A percentile compares a stretch with the other conserved stretches of the same genome.
Evolutionary conservation across 768 basidiomycete species (phyloP).

Genomic region (Xanthoconium purpureum): DNA sequence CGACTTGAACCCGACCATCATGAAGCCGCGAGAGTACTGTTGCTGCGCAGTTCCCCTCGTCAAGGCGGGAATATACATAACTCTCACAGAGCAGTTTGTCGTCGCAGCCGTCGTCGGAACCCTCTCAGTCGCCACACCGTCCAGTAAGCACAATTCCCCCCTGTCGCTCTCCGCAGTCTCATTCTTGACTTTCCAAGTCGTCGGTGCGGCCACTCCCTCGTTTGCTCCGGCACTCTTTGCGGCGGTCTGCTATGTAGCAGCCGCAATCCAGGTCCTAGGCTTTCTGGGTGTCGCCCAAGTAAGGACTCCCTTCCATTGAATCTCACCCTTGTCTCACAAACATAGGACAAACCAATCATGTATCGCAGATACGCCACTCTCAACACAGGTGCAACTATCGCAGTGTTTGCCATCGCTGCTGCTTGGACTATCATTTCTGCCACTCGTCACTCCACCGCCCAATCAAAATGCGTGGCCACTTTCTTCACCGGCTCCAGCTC

Average conservation of each 20-base stretch:
- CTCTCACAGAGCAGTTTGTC: constrained; percentile 73
- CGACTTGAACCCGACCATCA: constrained; percentile 21
- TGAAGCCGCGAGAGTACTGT: constrained; percentile 85
- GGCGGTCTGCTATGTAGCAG: constrained; percentile 71
- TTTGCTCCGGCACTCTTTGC: constrained; percentile 75
- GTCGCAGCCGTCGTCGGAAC: constrained; percentile 66
- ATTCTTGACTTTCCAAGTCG: constrained; percentile 49
- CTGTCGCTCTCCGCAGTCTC: constrained; percentile 1
- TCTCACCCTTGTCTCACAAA: constrained; percentile 2
- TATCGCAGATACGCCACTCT: constrained; percentile 70
- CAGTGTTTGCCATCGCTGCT: constrained; percentile 72
- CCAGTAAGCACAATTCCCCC: constrained; percentile 50
- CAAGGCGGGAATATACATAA: constrained; percentile 85
- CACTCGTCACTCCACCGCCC: constrained; percentile 67
- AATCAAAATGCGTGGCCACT: constrained; percentile 56
- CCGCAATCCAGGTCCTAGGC: constrained; percentile 75
- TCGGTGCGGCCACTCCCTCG: constrained; percentile 80
- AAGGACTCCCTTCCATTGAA: background rate
- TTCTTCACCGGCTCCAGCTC: constrained; percentile 48
- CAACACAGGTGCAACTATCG: constrained; percentile 51
- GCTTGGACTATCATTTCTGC: constrained; percentile 84
- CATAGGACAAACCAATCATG: constrained; percentile 62
- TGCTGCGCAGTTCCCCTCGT: constrained; percentile 90
- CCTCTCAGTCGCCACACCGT: constrained; percentile 72
- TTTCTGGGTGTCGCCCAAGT: constrained; percentile 83